Evolutionary conservation across 148 eudicot genomes (phyloP), one percentile per base, ranked within the genome.

Genomic region (Camellia lanceoleosa): DNA sequence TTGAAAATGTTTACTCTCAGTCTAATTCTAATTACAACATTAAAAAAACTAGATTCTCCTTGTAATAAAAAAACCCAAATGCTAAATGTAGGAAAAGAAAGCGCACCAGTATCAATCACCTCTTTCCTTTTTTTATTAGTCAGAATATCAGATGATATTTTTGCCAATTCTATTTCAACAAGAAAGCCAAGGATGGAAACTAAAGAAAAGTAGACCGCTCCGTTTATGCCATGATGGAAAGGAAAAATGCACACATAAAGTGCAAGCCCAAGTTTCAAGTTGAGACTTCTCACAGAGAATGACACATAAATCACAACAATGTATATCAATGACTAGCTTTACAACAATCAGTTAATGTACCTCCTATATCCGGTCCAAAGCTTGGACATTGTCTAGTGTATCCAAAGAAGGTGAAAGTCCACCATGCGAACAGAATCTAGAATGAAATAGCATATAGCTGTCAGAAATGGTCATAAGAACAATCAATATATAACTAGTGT

Each of bases 381-480:
- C 92, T 78, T 94, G 97, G 62, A 95, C 90, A 78, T 95, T 93
- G 86, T 95, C 99, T 72, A 93, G 82, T 52, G 99, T 95, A 79
- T 92, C 97, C 84, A 95, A 80, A 51, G 97, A 93, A 23, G 99
- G 99, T 43, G 99, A 95, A 82, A 95, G 97, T 63, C 99, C 99
- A 77, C 99, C 99, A 85, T 95, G 99, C 89, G 93, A 88, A 80
- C 99, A 95, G 87, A 95, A 95, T 71, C 99, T 95, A 76, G 44
- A 76, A 86, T 56, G 49, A 71, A 80, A 7, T 70, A 72, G 11
- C 19, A 30, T 62, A 51, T 61, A 42, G 30, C 41, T 52, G 49
- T 78, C 44, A 76, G 77, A 73, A 71, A 47, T 51, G 67, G 19
- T 19, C 30, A 52, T n/a, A 49, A 46, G 30, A 51, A 38, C n/a